Conservation (phyloP, 148 eudicot species). For the Vaccinium myrtillus region DNA sequence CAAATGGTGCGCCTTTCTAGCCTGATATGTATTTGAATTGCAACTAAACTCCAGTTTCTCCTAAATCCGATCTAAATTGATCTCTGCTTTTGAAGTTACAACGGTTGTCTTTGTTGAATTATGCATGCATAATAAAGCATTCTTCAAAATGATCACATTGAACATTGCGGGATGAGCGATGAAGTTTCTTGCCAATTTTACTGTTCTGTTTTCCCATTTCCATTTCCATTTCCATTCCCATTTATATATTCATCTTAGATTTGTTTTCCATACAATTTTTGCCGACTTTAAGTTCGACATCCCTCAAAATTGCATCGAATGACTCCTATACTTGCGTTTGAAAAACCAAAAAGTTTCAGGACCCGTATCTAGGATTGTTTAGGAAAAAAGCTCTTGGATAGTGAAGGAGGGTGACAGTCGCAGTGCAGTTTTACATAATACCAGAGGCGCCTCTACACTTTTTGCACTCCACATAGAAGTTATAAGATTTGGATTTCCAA, state of each 20-base stretch:
- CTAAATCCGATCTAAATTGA: not conserved
- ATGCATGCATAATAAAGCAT: not conserved
- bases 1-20: slow-evolving; percentile 42
- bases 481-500: not conserved
- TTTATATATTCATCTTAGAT: not conserved
- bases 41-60: not conserved
- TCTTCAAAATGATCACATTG: not conserved
- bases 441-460: not conserved
- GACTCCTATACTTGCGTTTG: not conserved
- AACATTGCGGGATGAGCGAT: not conserved
- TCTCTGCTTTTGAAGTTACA: not conserved
- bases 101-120: not conserved
- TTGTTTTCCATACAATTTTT: not conserved
- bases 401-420: not conserved
- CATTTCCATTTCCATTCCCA: not conserved
- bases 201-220: not conserved
- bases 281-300: not conserved
- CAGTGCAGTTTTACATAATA: not conserved
- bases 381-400: not conserved
- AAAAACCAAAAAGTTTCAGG: not conserved
- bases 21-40: not conserved
- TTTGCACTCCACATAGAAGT: not conserved
- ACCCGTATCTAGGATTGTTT: not conserved
- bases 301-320: not conserved
- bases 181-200: not conserved